Evolutionary conservation across 148 eudicot genomes (phyloP), one percentile per base, ranked within the genome.

Genomic region (Hydrangea macrophylla): DNA sequence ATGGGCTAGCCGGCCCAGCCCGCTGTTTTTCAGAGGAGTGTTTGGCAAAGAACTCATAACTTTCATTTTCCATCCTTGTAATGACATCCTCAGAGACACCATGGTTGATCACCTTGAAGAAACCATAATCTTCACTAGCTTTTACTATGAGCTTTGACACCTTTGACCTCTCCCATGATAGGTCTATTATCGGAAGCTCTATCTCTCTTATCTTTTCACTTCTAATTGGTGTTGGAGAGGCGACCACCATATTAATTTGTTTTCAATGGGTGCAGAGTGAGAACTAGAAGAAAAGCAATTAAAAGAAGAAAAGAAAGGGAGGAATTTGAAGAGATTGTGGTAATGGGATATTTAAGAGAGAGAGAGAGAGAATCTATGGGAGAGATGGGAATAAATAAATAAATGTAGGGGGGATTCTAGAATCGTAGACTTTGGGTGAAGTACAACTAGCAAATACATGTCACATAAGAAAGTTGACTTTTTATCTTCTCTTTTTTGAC

Each of bases 41-140:
- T 69, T 60, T 76, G 0, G 73, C 31, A 55, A 82, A 85, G 54
- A 85, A 85, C 26, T 66, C 64, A 2, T 32, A 30, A 58, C 81
- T 63, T 59, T 79, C 78, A 9, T 44, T 68, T 51, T 85, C 89
- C 80, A 85, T 63, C 17, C 33, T 62, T 3, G 44, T 7, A 3
- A 85, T 80, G 18, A 80, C 62, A 10, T 73, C 64, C 55, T 72
- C 44, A 23, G 86, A 30, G 13, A 85, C 80, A 6, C 86, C 80
- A 62, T 85, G 89, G 75, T 85, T 85, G 32, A 82, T 78, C 22
- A 85, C 86, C 65, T 85, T 85, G 48, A 85, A 85, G 59, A 85
- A 82, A 48, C 89, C 89, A 60, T 66, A 80, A 48, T 85, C 72
- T 62, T 80, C 82, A 62, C 86, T 72, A 5, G 84, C 80, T 42